Evolutionary conservation across 2,329 filamentous ascomycete species (phyloP), one percentile per base, ranked within the genome.

Genomic region (Colletotrichum sp.): DNA sequence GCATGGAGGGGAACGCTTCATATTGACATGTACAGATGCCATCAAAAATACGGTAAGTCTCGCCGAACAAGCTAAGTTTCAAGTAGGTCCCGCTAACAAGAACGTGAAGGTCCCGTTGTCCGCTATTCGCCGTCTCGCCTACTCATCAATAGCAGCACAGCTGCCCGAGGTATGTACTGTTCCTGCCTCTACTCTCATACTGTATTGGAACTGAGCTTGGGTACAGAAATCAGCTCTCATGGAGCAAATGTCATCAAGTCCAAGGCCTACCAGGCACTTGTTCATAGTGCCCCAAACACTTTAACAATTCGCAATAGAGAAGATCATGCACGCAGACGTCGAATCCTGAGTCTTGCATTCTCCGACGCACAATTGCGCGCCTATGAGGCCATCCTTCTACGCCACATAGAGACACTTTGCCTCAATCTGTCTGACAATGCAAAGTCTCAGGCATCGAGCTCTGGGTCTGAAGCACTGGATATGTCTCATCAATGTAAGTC

Each of bases 1-100:
- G 81, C 81, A 1, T 84, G 79, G 77, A 82, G 78, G 62, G 82
- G 81, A 0, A 81, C 84, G 38, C 76, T 81, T 13, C 83, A 84
- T 58, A 15, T 82, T 2, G 80, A 83, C 7, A 80, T 83, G n/a
- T 79, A 75, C 21, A 63, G 75, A 24, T 81, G 78, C 68, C 84
- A 86, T 75, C 68, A 79, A 24, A 82, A 80, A 74, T 80, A 81
- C 65, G 84, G 84, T 72, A 18, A 36, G 34, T 59, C 24, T 5
- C 15, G 18, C 5, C 8, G 8, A 24, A 7, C 18, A n/a, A 6
- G 6, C 7, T 18, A 12, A 9, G 11, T 13, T 27, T 8, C 62
- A 5, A n/a, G 29, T n/a, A 12, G 18, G n/a, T 18, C 43, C n/a
- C 31, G 15, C 43, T 73, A 78, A 57, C 38, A 34, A 3, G 8